Conservation (phyloP, 306 rosid species). For the Castanea mollissima region DNA sequence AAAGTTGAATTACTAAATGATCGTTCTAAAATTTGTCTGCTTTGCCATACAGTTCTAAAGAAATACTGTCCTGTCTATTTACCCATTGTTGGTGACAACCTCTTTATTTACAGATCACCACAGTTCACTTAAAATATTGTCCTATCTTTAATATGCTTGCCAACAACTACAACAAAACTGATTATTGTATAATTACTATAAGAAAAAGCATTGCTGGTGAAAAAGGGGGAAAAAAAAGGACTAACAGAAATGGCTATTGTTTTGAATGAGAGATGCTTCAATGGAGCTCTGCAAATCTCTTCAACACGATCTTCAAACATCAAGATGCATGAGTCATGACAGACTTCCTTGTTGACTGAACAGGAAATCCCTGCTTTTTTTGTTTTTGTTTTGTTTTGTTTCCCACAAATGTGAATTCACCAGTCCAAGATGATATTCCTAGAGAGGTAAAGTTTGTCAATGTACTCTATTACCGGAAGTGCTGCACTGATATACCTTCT, state of each 20-base stretch:
- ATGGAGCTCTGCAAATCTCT: neutral
- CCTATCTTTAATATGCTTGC: neutral
- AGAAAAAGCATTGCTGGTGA: neutral
- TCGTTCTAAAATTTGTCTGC: neutral
- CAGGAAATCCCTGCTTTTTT: neutral
- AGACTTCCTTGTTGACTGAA: neutral
- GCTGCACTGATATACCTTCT: conserved; percentile 68
- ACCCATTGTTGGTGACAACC: neutral
- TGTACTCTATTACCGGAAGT: conserved; percentile 63
- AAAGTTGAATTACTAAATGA: neutral
- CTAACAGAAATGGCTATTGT: neutral
- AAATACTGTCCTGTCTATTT: neutral
- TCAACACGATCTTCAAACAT: neutral
- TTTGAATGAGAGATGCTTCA: neutral
- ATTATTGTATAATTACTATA: neutral
- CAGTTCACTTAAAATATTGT: neutral
- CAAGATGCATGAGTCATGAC: neutral
- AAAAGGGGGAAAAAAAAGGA: neutral
- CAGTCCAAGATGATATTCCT: conserved; percentile 74
- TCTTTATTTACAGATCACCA: neutral
- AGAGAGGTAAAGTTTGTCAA: conserved; percentile 71
- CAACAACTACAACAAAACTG: neutral
- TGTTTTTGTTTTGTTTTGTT: neutral
- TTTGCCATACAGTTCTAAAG: neutral
- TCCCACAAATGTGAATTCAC: conserved; percentile 38